Percentiles rank a stretch among this genome's conserved stretches.
These are phyloP conservation scores for Termitomyces heimii DNA, from an alignment of 768 basidiomycete species.

Conservation along the genomic window DNA sequence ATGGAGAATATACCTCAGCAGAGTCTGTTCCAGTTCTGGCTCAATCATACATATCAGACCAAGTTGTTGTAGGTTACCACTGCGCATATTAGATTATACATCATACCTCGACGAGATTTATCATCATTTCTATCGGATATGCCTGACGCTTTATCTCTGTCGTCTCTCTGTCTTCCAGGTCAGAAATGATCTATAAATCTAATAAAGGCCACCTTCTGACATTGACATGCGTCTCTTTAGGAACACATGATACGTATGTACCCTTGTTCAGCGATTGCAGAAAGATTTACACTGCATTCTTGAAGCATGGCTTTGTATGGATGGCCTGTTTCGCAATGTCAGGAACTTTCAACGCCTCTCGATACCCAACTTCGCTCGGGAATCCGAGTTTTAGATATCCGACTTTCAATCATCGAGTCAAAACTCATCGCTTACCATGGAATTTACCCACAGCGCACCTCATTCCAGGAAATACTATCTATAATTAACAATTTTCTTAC, in stretches of 20 bases:
- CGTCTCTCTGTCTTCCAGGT: conserved; percentile 77
- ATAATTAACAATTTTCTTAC: conserved; percentile 62
- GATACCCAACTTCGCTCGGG: conserved; percentile 67
- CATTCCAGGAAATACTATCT: conserved; percentile 61
- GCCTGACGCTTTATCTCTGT: conserved; percentile 62
- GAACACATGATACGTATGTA: conserved; percentile 67
- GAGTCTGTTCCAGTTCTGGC: conserved; percentile 31
- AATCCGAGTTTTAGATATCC: conserved; percentile 77
- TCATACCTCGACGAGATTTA: conserved; percentile 56
- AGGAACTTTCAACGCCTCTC: conserved; percentile 57
- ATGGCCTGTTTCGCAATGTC: conserved; percentile 86
- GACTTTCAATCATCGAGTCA: conserved; percentile 61
- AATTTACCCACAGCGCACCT: conserved; percentile 59
- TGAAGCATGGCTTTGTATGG: conserved; percentile 77
- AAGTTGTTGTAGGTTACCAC: conserved; percentile 33
- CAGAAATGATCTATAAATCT: conserved; percentile 16
- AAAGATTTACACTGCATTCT: not conserved
- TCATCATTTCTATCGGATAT: conserved; percentile 52
- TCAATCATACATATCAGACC: not conserved
- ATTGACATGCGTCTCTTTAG: conserved; percentile 19
- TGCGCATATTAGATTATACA: conserved; percentile 39
- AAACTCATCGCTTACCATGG: conserved; percentile 78
- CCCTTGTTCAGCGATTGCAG: not conserved
- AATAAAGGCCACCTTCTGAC: not conserved
- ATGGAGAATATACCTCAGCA: conserved; percentile 53